These are phyloP conservation scores for Claviceps sp. DNA, from an alignment of 2,329 filamentous ascomycete genomes.

Conservation along the genomic window DNA sequence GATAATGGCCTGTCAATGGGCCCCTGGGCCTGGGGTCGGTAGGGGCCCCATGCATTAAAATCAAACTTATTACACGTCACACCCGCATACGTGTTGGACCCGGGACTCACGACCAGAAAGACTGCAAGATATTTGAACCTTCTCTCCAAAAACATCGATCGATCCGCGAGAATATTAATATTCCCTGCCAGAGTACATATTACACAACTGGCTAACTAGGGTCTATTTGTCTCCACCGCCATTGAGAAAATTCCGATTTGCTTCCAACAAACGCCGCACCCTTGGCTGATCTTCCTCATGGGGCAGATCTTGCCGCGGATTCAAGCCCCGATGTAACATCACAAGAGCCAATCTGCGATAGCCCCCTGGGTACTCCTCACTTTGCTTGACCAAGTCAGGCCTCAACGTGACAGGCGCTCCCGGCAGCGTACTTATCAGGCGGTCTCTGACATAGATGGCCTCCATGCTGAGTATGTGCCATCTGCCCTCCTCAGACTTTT, in stretches of 20 bases:
- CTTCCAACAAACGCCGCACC: background rate
- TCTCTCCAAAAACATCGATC: background rate
- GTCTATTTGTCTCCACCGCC: background rate
- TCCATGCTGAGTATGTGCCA: background rate
- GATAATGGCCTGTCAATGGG: too few species aligned
- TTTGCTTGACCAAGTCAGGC: background rate
- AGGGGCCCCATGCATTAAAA: too few species aligned
- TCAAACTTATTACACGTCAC: too few species aligned
- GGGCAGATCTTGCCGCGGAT: background rate
- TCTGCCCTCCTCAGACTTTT: background rate
- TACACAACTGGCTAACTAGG: background rate
- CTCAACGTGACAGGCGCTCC: background rate
- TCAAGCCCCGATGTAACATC: background rate
- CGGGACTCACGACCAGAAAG: too few species aligned
- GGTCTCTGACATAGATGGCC: background rate
- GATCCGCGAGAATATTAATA: background rate
- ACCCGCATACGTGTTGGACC: too few species aligned
- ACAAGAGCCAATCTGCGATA: background rate
- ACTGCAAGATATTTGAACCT: too few species aligned
- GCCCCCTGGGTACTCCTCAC: background rate
- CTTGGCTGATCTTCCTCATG: background rate
- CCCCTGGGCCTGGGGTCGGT: too few species aligned
- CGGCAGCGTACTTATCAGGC: background rate
- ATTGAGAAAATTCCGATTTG: background rate
- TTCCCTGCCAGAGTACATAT: background rate